Conservation (phyloP, 441 rosid species). For the Sinapis alba region DNA sequence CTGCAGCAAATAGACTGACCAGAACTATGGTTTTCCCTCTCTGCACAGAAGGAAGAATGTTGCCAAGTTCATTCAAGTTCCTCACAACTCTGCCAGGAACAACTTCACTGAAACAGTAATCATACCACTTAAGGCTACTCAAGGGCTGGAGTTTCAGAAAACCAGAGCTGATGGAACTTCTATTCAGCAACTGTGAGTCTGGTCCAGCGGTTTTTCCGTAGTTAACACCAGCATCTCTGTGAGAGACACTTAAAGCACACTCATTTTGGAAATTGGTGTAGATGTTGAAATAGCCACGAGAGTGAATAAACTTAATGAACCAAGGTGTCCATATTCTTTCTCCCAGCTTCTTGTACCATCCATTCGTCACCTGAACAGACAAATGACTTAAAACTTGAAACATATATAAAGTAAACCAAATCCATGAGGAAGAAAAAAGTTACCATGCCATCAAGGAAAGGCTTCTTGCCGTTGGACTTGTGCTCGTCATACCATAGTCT, state of each 20-base stretch:
- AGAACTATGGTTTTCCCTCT: conserved; percentile 54
- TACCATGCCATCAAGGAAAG: conserved; percentile 95
- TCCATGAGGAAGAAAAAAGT: not conserved
- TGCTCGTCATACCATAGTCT: conserved; percentile 90
- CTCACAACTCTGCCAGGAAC: conserved; percentile 67
- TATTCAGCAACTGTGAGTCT: conserved; percentile 71
- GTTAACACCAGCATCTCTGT: conserved; percentile 94
- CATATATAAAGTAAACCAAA: not conserved
- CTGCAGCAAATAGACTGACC: conserved; percentile 59
- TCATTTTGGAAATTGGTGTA: conserved; percentile 74
- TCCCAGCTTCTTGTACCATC: conserved; percentile 91
- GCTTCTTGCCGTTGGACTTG: conserved; percentile 75
- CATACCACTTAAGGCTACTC: conserved; percentile 79
- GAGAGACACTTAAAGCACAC: conserved; percentile 82
- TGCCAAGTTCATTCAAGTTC: conserved; percentile 58
- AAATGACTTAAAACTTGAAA: not conserved
- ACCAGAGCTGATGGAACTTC: conserved; percentile 45
- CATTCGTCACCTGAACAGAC: conserved; percentile 69
- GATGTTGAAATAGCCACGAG: conserved; percentile 82
- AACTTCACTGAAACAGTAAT: conserved; percentile 86
- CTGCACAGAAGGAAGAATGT: conserved; percentile 65
- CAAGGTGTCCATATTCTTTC: conserved; percentile 98
- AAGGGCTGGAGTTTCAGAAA: conserved; percentile 57
- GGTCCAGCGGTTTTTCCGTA: conserved; percentile 86
- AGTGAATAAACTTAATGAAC: conserved; percentile 89